phyloP scores from a whole-genome alignment of 352 stramenopile genomes.

The Pelagophyceae sp. region DNA sequence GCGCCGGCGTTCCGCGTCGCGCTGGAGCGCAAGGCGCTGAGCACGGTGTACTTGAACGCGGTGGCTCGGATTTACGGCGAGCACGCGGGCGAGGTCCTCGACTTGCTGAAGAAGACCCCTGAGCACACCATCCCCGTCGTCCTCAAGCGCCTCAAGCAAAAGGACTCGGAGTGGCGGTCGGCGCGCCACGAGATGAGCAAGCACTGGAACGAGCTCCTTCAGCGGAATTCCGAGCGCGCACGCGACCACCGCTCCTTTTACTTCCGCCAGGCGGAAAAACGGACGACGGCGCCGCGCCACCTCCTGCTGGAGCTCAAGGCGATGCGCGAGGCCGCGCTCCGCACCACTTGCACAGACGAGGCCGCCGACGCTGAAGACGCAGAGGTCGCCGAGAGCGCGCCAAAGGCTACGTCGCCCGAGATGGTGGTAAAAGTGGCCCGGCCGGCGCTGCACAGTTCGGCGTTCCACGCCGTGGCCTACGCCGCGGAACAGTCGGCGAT shows the following conservation, averaged over 20 bases:
- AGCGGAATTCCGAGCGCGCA: conserved; percentile 85
- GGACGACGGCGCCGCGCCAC: conserved; percentile 72
- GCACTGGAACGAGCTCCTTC: conserved; percentile 78
- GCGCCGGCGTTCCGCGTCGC: background rate
- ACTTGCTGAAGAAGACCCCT: conserved; percentile 91
- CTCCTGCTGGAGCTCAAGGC: conserved; percentile 55
- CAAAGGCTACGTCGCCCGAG: background rate
- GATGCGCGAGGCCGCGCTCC: background rate
- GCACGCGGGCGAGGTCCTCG: conserved; percentile 57
- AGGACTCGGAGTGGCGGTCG: conserved; percentile 89
- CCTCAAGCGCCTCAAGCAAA: conserved; percentile 93
- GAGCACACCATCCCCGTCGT: conserved; percentile 92
- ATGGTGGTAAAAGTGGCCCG: background rate
- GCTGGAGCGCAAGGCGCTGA: conserved; percentile 49
- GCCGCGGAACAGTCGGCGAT: background rate
- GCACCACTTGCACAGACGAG: background rate
- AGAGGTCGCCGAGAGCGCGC: too few species aligned
- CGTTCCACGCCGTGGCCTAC: background rate
- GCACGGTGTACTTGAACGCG: conserved; percentile 68
- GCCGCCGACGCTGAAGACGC: background rate
- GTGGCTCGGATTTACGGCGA: conserved; percentile 90
- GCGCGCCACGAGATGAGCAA: conserved; percentile 75
- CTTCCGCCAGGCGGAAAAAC: conserved; percentile 89
- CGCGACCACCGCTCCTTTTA: conserved; percentile 89
- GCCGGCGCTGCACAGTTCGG: background rate